A percentile compares a stretch with the other conserved stretches of the same genome.
phyloP scores from a whole-genome alignment of 1,139 yeast genomes.

The Kodamaea plutei region DNA sequence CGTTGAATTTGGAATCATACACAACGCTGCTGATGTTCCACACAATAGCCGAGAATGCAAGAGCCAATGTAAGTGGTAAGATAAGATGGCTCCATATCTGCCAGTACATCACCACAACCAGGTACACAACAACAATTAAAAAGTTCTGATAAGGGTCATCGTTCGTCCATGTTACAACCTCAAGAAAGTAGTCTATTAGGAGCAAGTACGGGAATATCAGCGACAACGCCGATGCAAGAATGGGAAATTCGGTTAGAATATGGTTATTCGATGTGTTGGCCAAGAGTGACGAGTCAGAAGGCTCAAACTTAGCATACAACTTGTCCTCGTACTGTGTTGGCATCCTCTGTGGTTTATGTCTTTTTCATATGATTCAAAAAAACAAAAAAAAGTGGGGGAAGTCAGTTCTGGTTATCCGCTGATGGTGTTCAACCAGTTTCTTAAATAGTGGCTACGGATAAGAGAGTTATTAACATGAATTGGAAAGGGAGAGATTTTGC shows the following conservation, averaged over 20 bases:
- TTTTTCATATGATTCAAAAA: constrained; percentile 9
- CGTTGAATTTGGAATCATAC: constrained; percentile 40
- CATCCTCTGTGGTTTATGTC: constrained; percentile 9
- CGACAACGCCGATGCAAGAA: constrained; percentile 43
- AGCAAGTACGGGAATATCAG: constrained; percentile 47
- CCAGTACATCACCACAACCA: constrained; percentile 47
- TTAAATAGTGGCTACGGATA: no score
- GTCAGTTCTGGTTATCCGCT: no score
- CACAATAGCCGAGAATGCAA: constrained; percentile 35
- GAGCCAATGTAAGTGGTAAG: constrained; percentile 36
- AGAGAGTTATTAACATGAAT: no score
- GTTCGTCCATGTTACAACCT: constrained; percentile 54
- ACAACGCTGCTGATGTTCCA: constrained; percentile 46
- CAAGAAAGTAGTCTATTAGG: constrained; percentile 41
- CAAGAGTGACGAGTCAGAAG: constrained; percentile 31
- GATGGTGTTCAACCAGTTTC: no score
- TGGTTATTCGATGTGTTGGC: constrained; percentile 25
- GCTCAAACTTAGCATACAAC: constrained; percentile 32
- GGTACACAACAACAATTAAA: constrained; percentile 37
- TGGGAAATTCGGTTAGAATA: constrained; percentile 41
- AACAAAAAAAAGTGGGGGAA: constrained; percentile 12
- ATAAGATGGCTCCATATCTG: constrained; percentile 27
- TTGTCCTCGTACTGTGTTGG: constrained; percentile 14
- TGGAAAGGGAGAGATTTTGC: no score
- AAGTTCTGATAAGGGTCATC: constrained; percentile 48